phyloP scores from a whole-genome alignment of 2,329 filamentous ascomycete species.

The Apiospora arundinis region DNA sequence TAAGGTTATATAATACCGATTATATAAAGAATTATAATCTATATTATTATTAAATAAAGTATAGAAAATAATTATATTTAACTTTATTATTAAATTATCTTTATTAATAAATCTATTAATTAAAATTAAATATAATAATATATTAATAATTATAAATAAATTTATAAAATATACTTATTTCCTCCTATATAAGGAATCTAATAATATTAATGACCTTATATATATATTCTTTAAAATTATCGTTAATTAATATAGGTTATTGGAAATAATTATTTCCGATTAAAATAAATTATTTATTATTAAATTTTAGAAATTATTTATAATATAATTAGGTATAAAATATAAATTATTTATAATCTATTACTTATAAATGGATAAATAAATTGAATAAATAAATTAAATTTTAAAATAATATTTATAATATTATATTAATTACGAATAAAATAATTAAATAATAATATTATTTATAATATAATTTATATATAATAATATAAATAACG shows the following conservation, averaged over 20 bases:
- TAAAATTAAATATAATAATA: neutral
- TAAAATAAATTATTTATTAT: slow-evolving; percentile 22
- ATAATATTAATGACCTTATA: neutral
- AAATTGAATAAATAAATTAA: slow-evolving; percentile 25
- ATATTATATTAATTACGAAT: slow-evolving; percentile 25
- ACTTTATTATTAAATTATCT: slow-evolving; percentile 9
- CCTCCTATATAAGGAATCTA: neutral
- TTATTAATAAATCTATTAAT: neutral
- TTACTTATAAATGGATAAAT: slow-evolving; percentile 24
- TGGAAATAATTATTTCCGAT: slow-evolving; percentile 1
- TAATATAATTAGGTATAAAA: slow-evolving; percentile 25
- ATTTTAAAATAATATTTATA: slow-evolving; percentile 11
- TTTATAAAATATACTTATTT: slow-evolving; percentile 1
- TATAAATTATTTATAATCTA: slow-evolving; percentile 9
- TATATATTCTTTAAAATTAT: neutral
- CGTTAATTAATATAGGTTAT: slow-evolving; percentile 13
- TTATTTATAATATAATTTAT: slow-evolving; percentile 20
- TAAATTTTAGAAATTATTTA: slow-evolving; percentile 17
- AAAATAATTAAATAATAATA: slow-evolving; percentile 1
- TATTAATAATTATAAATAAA: neutral
- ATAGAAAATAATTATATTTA: neutral
- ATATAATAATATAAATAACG: slow-evolving; percentile 26
- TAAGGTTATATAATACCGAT: neutral
- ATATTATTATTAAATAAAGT: slow-evolving; percentile 1
- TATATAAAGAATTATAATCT: slow-evolving; percentile 11